Evolutionary conservation across 495 filamentous ascomycete species (phyloP).

Genomic region (Amphirosellinia nigrospora): DNA sequence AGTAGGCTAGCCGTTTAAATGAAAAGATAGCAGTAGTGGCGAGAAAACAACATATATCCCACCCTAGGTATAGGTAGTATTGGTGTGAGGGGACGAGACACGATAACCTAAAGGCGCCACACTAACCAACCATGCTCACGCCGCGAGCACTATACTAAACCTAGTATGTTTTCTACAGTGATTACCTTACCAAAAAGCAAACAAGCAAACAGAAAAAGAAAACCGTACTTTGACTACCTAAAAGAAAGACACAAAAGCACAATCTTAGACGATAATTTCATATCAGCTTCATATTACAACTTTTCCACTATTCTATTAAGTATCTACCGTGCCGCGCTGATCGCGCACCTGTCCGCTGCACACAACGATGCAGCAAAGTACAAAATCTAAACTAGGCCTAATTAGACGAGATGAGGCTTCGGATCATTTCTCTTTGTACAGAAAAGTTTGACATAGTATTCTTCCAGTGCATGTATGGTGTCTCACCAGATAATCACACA

Average conservation of each 20-base stretch:
- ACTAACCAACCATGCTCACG: background rate
- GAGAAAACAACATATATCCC: background rate
- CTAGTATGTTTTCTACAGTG: no score
- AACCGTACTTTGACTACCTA: background rate
- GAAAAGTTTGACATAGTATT: background rate
- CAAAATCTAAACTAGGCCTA: no score
- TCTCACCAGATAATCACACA: background rate
- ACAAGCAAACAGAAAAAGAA: background rate
- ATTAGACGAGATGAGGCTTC: background rate
- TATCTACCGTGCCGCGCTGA: background rate
- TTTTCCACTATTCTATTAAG: background rate
- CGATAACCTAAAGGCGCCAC: background rate
- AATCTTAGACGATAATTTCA: background rate
- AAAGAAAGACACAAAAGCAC: background rate
- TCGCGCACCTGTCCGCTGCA: background rate
- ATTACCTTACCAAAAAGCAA: no score
- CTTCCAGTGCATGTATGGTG: background rate
- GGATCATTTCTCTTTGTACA: background rate
- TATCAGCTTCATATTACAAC: background rate
- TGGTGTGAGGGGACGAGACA: constrained; percentile 1
- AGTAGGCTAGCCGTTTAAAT: background rate
- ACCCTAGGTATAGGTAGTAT: background rate
- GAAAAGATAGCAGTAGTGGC: background rate
- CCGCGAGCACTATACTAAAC: background rate
- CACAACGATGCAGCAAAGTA: background rate